A percentile compares a stretch with the other conserved stretches of the same genome.
Conservation (phyloP, 805 yeast species). For the Huiozyma sinensis region DNA sequence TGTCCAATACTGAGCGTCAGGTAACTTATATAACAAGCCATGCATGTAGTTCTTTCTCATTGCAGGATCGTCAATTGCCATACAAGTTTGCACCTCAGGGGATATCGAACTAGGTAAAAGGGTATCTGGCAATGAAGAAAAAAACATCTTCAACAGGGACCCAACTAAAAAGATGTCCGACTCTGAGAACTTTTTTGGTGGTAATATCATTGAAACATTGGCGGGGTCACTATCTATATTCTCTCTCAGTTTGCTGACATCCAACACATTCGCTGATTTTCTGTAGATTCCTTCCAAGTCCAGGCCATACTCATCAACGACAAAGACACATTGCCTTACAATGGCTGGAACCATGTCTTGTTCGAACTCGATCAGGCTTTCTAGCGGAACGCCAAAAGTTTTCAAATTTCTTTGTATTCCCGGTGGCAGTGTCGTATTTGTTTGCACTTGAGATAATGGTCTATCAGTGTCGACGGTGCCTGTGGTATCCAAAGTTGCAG, state of each 20-base stretch:
- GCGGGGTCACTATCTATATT: conserved; percentile 69
- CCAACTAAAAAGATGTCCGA: conserved; percentile 85
- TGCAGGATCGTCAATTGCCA: conserved; percentile 53
- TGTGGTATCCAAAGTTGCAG: conserved; percentile 15
- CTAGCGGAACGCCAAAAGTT: conserved; percentile 81
- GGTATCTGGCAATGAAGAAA: conserved; percentile 67
- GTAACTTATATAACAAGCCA: conserved; percentile 76
- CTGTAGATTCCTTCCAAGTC: conserved; percentile 86
- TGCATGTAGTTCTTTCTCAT: conserved; percentile 68
- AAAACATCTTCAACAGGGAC: conserved; percentile 72
- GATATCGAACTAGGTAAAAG: conserved; percentile 21
- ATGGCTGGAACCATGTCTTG: conserved; percentile 87
- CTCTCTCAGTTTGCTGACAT: conserved; percentile 61
- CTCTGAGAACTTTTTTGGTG: conserved; percentile 50
- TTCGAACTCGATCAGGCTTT: conserved; percentile 62
- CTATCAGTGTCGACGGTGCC: conserved; percentile 18
- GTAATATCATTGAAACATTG: conserved; percentile 43
- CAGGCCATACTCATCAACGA: conserved; percentile 75
- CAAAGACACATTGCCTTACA: conserved; percentile 78
- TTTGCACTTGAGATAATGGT: conserved; percentile 27
- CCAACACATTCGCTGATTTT: conserved; percentile 65
- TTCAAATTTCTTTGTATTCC: conserved; percentile 31
- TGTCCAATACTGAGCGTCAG: conserved; percentile 93
- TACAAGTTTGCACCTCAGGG: conserved; percentile 36
- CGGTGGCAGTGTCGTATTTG: conserved; percentile 27